Evolutionary conservation across 192 early-diverging fungal genomes (phyloP).

Genomic region (Rhizophagus sp.): DNA sequence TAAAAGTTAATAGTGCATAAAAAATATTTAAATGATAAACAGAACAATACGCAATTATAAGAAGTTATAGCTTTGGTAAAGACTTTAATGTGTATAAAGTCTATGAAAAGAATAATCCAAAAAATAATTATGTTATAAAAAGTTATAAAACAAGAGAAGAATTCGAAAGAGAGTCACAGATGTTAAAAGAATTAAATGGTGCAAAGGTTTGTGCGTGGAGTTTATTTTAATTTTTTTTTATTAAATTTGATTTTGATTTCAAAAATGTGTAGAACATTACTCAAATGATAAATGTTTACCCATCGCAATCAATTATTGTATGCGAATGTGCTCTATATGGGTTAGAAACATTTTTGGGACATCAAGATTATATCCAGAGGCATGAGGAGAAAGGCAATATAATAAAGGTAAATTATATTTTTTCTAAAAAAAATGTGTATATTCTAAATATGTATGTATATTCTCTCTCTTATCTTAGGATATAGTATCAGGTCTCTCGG

Average conservation of each 20-base stretch:
- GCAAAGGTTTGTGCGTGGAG: neutral
- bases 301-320: neutral
- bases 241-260: neutral
- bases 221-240: neutral
- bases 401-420: neutral
- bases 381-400: neutral
- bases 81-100: conserved; percentile 4
- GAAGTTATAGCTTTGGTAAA: neutral
- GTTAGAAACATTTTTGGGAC: neutral
- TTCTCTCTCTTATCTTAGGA: neutral
- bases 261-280: neutral
- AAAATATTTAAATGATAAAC: neutral
- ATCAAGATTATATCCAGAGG: neutral
- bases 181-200: neutral
- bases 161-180: neutral
- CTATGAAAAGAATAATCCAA: neutral
- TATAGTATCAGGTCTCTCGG: neutral
- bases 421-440: too few species aligned
- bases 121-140: neutral
- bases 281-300: neutral
- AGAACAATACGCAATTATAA: neutral
- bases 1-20: neutral
- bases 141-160: neutral
- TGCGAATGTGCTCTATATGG: neutral
- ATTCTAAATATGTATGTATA: neutral